phyloP scores from a whole-genome alignment of 768 basidiomycete genomes.

The Trametes villosa region DNA sequence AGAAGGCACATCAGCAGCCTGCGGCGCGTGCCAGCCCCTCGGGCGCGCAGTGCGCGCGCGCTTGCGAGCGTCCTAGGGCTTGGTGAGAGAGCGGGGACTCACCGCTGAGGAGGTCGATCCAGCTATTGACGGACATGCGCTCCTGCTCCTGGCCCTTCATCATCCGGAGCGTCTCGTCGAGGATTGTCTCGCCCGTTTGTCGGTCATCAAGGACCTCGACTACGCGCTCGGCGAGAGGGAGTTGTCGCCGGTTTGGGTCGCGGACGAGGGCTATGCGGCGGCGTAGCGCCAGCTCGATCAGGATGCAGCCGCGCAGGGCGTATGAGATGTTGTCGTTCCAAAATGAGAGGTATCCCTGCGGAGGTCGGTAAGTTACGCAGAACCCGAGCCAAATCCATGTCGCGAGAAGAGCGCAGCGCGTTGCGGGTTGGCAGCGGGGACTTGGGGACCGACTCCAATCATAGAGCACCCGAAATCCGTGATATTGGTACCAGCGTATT shows the following conservation, averaged over 20 bases:
- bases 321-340: slow-evolving; percentile 99
- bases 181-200: slow-evolving; percentile 93
- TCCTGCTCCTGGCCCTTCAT: slow-evolving; percentile 83
- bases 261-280: slow-evolving; percentile 89
- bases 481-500: too few species aligned
- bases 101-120: slow-evolving; percentile 97
- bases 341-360: slow-evolving; percentile 91
- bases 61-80: not conserved
- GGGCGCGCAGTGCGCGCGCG: not conserved
- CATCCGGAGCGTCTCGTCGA: slow-evolving; percentile 96
- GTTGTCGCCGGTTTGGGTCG: slow-evolving; percentile 77
- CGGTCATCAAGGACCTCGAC: slow-evolving; percentile 92
- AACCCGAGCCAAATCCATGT: too few species aligned
- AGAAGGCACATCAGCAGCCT: slow-evolving; percentile 9
- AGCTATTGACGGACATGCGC: slow-evolving; percentile 82
- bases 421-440: not conserved
- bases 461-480: too few species aligned
- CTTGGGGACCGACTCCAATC: too few species aligned
- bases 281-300: slow-evolving; percentile 95
- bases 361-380: not conserved
- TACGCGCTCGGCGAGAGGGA: slow-evolving; percentile 78
- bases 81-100: slow-evolving; percentile 37
- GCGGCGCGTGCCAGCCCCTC: not conserved
- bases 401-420: too few species aligned
- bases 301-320: slow-evolving; percentile 96